Evolutionary conservation across 345 rosid genomes (phyloP).

Genomic region (Rhodamnia rubescens): DNA sequence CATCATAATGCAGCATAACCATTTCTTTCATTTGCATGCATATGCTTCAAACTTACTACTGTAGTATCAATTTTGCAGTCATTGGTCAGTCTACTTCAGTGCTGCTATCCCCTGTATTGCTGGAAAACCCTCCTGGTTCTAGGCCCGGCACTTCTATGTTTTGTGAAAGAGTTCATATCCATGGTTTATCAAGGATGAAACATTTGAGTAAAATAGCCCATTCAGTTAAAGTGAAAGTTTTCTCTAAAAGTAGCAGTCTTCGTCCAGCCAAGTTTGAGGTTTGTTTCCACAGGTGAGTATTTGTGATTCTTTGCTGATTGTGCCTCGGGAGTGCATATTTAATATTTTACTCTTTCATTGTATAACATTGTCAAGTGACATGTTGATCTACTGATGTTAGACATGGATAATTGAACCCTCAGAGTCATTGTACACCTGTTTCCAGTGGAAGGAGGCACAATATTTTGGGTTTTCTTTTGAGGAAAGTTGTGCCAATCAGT

Average conservation of each 20-base stretch:
- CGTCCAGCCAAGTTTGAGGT: conserved; percentile 38
- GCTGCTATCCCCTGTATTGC: conserved; percentile 35
- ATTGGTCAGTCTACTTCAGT: conserved; percentile 34
- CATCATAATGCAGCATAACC: not conserved
- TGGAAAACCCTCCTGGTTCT: conserved; percentile 52
- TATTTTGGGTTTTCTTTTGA: not conserved
- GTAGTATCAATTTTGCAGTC: conserved; percentile 24
- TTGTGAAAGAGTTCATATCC: conserved; percentile 64
- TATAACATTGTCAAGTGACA: not conserved
- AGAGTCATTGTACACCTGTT: not conserved
- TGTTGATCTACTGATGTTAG: not conserved
- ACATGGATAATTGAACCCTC: not conserved
- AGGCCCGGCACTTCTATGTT: conserved; percentile 38
- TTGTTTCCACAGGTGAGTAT: conserved; percentile 78
- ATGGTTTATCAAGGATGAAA: conserved; percentile 49
- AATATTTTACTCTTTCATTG: not conserved
- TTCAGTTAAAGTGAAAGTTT: conserved; percentile 47
- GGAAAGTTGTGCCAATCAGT: not conserved
- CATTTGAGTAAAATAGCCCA: conserved; percentile 58
- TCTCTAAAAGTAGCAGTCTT: conserved; percentile 17
- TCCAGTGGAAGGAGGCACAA: not conserved
- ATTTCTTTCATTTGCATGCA: not conserved
- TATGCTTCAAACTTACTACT: not conserved
- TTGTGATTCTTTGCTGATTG: not conserved
- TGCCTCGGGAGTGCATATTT: not conserved